A percentile compares a stretch with the other conserved stretches of the same genome.
phyloP scores from a whole-genome alignment of 768 basidiomycete species.

The Suillus variegatus region DNA sequence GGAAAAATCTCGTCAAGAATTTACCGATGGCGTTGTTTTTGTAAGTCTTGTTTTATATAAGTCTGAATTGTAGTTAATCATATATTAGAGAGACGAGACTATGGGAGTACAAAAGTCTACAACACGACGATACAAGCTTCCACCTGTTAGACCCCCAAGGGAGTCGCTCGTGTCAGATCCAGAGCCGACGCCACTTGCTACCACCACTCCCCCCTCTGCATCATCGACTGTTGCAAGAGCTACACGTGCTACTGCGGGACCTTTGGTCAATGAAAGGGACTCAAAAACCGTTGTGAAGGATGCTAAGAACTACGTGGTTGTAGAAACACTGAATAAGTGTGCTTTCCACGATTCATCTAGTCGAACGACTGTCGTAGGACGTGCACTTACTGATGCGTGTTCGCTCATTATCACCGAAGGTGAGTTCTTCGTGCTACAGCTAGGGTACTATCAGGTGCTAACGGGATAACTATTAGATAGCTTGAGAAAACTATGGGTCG shows the following conservation, averaged over 20 bases:
- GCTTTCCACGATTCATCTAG: not conserved
- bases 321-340: not conserved
- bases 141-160: not conserved
- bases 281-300: not conserved
- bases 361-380: no score
- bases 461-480: not conserved
- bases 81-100: not conserved
- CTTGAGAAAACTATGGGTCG: not conserved
- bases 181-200: not conserved
- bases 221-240: not conserved
- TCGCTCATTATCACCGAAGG: not conserved
- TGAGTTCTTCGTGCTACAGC: not conserved
- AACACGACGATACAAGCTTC: not conserved
- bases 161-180: not conserved
- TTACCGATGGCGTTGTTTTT: no score
- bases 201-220: not conserved
- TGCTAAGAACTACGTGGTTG: not conserved
- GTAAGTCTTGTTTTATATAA: not conserved
- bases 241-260: not conserved
- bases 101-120: not conserved
- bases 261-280: not conserved
- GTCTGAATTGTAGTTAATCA: not conserved
- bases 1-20: not conserved
- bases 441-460: not conserved
- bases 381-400: not conserved